phyloP scores from a whole-genome alignment of 2,329 filamentous ascomycete species.

The Lachnellula suecica region DNA sequence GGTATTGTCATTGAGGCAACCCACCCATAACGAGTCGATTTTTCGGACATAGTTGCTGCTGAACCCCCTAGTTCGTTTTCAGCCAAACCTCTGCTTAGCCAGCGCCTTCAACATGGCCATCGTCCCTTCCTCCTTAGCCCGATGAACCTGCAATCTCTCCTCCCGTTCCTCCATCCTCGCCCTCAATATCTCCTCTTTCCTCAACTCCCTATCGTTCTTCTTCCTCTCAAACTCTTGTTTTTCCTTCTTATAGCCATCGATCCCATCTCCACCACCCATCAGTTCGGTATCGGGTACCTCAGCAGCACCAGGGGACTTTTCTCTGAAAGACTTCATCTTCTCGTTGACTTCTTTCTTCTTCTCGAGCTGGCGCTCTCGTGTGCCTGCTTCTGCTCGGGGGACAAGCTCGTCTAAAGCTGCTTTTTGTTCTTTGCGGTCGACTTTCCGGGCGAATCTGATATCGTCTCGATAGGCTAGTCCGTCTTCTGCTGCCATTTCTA shows the following conservation, averaged over 20 bases:
- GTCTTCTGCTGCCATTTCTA: conserved; percentile 45
- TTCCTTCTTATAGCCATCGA: conserved; percentile 68
- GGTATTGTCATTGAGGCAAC: too few relatives aligned
- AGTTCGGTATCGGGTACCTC: conserved; percentile 73
- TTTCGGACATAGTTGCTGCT: too few relatives aligned
- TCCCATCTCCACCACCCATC: conserved; percentile 67
- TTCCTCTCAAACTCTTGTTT: conserved; percentile 66
- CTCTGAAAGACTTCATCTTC: conserved; percentile 70
- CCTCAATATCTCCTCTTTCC: conserved; percentile 76
- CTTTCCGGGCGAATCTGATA: conserved; percentile 60
- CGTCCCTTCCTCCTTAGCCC: conserved; percentile 78
- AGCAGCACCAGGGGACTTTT: conserved; percentile 62
- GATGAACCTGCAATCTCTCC: conserved; percentile 67
- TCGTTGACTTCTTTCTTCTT: conserved; percentile 75
- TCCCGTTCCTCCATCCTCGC: conserved; percentile 79
- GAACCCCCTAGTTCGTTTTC: too few relatives aligned
- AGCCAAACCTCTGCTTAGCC: conserved; percentile 76
- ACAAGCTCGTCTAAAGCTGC: conserved; percentile 76
- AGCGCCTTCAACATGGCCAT: conserved; percentile 79
- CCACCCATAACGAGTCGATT: too few relatives aligned
- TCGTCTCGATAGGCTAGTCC: conserved; percentile 45
- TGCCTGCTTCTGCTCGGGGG: conserved; percentile 80
- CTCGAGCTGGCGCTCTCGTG: conserved; percentile 80
- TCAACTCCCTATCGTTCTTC: conserved; percentile 81
- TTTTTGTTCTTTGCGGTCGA: conserved; percentile 66